Evolutionary conservation across 1,284 basidiomycete species (phyloP), one percentile per base, ranked within the genome.

Genomic region (Rhodofomes roseus): DNA sequence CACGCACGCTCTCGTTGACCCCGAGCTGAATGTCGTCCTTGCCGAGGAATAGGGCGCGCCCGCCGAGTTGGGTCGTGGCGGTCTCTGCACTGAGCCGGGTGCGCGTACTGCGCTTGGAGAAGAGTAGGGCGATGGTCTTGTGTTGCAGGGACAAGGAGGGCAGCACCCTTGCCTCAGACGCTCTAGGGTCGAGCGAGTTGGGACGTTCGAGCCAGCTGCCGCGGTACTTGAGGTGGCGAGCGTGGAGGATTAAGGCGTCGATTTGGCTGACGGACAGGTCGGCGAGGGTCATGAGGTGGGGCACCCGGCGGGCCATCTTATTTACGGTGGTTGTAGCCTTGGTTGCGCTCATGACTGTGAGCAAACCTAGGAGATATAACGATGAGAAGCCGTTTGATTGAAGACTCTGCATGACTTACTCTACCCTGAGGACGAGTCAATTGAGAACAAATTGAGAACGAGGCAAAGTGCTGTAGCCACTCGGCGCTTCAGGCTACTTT

Each of bases 11-110:
- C 81, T 99, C 96, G 74, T 98, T 99, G 36, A 98, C 96, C 56
- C 96, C 96, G 34, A 99, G 80, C 70, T 99, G 96, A 61, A 98
- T 97, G 72, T 99, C 96, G 1, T 90, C 87, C 44, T 79, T 79
- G 2, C 95, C 93, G n/a, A 99, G 79, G 76, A 98, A 99, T 66
- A 98, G 81, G 0, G 95, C 87, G n/a, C 89, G 86, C 2, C 96
- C 96, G 27, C 95, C 95, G 0, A 98, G 83, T 5, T 92, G 71
- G 1, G 80, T 70, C 0, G 88, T 77, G 18, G 91, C 84, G 0
- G 93, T 95, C 76, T 99, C 97, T 20, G 90, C 89, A 1, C 94
- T 86, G 11, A 99, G 78, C 18, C 97, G 86, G 0, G 97, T 99
- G 50, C 97, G 84, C 0, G 96, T 98, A 69, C 90, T 93, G 44